Percentiles rank a stretch among this genome's conserved stretches.
Evolutionary conservation across 129 eudicot species (phyloP).

Genomic region (Pulicaria dysenterica): DNA sequence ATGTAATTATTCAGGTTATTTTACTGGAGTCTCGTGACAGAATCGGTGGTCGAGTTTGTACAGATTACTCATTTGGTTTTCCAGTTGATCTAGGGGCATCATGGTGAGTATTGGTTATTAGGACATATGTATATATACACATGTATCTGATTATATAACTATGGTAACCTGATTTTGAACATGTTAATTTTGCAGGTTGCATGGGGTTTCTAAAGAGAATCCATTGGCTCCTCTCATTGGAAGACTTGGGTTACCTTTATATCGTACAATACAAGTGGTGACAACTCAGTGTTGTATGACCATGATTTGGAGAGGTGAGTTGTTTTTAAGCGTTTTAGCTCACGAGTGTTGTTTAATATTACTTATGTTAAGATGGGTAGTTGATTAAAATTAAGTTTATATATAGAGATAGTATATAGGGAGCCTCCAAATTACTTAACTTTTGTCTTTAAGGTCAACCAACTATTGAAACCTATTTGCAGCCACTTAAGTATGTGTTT

Average conservation of each 20-base stretch:
- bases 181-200: conserved; percentile 61
- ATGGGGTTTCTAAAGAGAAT: conserved; percentile 95
- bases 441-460: too few relatives aligned
- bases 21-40: conserved; percentile 91
- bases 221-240: conserved; percentile 95
- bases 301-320: conserved; percentile 91
- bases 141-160: background rate
- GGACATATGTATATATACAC: background rate
- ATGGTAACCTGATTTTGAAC: background rate
- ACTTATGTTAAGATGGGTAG: too few relatives aligned
- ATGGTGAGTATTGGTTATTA: conserved; percentile 50
- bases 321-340: background rate
- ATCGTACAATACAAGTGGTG: conserved; percentile 96
- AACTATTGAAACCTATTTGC: too few relatives aligned
- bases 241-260: conserved; percentile 83
- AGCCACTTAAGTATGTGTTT: too few relatives aligned
- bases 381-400: too few relatives aligned
- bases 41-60: conserved; percentile 92
- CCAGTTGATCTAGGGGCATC: conserved; percentile 98
- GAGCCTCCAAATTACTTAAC: too few relatives aligned
- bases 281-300: conserved; percentile 95
- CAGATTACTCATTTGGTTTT: conserved; percentile 93
- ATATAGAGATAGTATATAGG: background rate
- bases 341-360: too few relatives aligned
- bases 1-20: conserved; percentile 51